phyloP scores from a whole-genome alignment of 495 filamentous ascomycete species.

The Cryomyces antarcticus region DNA sequence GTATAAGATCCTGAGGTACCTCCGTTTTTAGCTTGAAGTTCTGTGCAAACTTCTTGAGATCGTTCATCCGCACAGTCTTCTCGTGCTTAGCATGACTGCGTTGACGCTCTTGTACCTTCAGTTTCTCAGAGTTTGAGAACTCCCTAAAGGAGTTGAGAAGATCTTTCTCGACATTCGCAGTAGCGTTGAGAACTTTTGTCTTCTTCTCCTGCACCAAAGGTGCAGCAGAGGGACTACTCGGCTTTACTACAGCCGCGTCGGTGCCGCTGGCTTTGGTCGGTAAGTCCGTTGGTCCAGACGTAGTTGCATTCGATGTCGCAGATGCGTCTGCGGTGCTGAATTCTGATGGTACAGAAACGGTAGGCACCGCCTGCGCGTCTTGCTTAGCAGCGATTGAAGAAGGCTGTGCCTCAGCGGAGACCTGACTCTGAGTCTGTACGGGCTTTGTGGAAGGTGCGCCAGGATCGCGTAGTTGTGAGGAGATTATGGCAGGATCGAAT shows the following conservation, averaged over 20 bases:
- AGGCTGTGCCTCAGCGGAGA: too few species aligned
- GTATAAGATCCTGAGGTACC: conserved; percentile 77
- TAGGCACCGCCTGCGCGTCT: too few species aligned
- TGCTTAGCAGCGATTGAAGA: too few species aligned
- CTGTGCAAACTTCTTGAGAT: conserved; percentile 83
- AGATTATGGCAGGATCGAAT: conserved; percentile 66
- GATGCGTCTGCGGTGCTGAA: too few species aligned
- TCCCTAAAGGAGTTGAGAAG: conserved; percentile 61
- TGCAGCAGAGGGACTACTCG: not conserved
- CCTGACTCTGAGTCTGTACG: too few species aligned
- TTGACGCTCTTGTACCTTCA: conserved; percentile 48
- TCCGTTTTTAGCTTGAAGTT: conserved; percentile 86
- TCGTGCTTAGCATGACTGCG: conserved; percentile 46
- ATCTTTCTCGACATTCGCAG: conserved; percentile 57
- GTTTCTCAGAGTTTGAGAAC: conserved; percentile 62
- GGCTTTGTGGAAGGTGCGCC: conserved; percentile 6
- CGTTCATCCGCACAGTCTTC: conserved; percentile 75
- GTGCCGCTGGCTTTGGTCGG: too few species aligned
- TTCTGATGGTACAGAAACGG: too few species aligned
- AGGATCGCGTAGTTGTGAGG: conserved; percentile 43
- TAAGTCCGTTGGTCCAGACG: too few species aligned
- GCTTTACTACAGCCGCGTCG: too few species aligned
- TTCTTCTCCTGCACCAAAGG: conserved; percentile 9
- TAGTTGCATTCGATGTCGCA: too few species aligned
- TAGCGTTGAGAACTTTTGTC: conserved; percentile 34